Base-by-base conservation (phyloP, 331 rosid species). In the Saraca asoca region DNA sequence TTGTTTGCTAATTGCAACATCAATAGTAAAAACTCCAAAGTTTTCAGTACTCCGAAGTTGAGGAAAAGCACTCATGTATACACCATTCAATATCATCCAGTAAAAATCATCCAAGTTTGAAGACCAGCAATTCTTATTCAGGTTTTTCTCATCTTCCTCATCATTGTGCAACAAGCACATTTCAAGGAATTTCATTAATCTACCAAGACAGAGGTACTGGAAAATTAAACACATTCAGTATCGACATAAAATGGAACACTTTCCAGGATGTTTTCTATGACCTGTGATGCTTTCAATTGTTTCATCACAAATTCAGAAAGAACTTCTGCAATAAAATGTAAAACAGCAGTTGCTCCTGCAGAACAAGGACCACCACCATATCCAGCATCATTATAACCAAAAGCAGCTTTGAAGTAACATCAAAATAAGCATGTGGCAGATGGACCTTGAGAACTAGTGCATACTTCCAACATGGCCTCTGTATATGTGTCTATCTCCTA, bases 341-440 rank as follows among this genome's bases (percentile, higher is more conserved):
- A 81, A 68, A 95, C 85, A 35, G 97, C 97, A 49, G 91, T 86
- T 55, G 96, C 97, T 77, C 95, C 97, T 1, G 97, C 95, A 55
- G 90, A 86, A 82, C 99, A 95, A 64, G 99, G 97, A 74, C 99
- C 97, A 56, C 97, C 99, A 17, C 99, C 99, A 82, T 91, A 95
- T 64, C 99, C 97, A 75, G 84, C 83, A 56, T 95, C 96, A 72
- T 95, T 82, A 85, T 68, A 74, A 90, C 99, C 82, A 90, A 77
- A 78, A 95, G 91, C 57, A 86, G 81, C 71, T 82, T 91, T 66
- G 97, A 86, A 70, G 83, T 85, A 44, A 91, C 81, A 29, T 87
- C 31, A 70, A 90, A 90, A 76, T 78, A 75, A 69, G 83, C 65
- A 80, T 78, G 85, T 57, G 56, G 82, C 68, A 74, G 95, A 82